phyloP scores from a whole-genome alignment of 495 filamentous ascomycete species.

The Talaromyces borbonicus region DNA sequence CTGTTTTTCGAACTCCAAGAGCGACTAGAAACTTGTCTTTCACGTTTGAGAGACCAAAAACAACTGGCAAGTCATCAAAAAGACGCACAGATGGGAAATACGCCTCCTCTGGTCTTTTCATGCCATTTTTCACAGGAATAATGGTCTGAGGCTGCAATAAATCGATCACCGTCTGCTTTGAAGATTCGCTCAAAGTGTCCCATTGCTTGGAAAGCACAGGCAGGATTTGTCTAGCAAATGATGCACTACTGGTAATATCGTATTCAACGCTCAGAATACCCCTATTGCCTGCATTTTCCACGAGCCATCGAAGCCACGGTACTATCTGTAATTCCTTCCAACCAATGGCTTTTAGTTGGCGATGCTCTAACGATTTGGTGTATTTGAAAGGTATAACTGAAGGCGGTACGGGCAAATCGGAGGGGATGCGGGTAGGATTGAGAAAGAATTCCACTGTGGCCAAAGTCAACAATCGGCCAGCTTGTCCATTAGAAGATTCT shows the following conservation, averaged over 20 bases:
- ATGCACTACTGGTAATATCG: conserved; percentile 57
- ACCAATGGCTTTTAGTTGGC: conserved; percentile 64
- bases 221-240: conserved; percentile 71
- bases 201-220: conserved; percentile 76
- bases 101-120: conserved; percentile 76
- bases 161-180: conserved; percentile 53
- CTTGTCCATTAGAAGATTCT: conserved; percentile 45
- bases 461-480: conserved; percentile 62
- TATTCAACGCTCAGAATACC: conserved; percentile 36
- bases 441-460: conserved; percentile 65
- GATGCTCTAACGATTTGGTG: conserved; percentile 49
- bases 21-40: conserved; percentile 83
- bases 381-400: conserved; percentile 73
- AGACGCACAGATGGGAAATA: conserved; percentile 90
- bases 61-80: conserved; percentile 83
- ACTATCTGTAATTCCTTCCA: conserved; percentile 76
- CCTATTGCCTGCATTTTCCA: conserved; percentile 48
- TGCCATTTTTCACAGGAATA: conserved; percentile 85
- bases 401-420: conserved; percentile 75
- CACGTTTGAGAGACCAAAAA: conserved; percentile 60
- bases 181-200: conserved; percentile 58
- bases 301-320: conserved; percentile 72
- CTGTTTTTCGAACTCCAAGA: conserved; percentile 71
- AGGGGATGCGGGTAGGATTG: conserved; percentile 62
- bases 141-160: conserved; percentile 57